Conservation (phyloP, 2,329 filamentous ascomycete species). For the Rosellinia necatrix region DNA sequence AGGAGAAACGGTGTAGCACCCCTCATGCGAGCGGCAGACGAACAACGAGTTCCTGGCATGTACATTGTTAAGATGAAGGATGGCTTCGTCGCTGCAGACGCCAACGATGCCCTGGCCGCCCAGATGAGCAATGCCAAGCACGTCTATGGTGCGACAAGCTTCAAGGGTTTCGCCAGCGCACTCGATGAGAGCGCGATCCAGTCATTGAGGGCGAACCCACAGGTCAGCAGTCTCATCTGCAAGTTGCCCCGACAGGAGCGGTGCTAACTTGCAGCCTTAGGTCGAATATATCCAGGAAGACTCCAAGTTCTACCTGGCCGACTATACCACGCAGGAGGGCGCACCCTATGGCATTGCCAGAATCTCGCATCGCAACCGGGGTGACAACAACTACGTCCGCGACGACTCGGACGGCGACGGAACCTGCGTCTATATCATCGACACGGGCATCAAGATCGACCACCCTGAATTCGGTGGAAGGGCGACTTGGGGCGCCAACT, state of each 20-base stretch:
- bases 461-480: slow-evolving; percentile 41
- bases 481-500: slow-evolving; percentile 27
- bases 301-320: slow-evolving; percentile 24
- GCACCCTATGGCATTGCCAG: slow-evolving; percentile 36
- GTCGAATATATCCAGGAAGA: slow-evolving; percentile 22
- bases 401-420: slow-evolving; percentile 32
- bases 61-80: slow-evolving; percentile 24
- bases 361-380: slow-evolving; percentile 30
- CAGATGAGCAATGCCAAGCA: slow-evolving; percentile 5
- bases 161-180: slow-evolving; percentile 18
- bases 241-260: not conserved
- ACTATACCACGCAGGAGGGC: slow-evolving; percentile 28
- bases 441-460: slow-evolving; percentile 47
- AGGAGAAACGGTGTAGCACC: not conserved
- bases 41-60: slow-evolving; percentile 4
- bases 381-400: slow-evolving; percentile 30
- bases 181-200: slow-evolving; percentile 5
- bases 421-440: slow-evolving; percentile 48
- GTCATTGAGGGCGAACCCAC: slow-evolving; percentile 3
- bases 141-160: slow-evolving; percentile 9
- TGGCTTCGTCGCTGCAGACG: not conserved
- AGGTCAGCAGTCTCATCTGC: not conserved
- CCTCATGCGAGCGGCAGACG: not conserved
- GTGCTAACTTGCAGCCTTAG: slow-evolving; percentile 5
- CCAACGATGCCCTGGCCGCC: not conserved